Base-by-base conservation (phyloP, 306 rosid genomes). In the Cucurbita ficifolia region DNA sequence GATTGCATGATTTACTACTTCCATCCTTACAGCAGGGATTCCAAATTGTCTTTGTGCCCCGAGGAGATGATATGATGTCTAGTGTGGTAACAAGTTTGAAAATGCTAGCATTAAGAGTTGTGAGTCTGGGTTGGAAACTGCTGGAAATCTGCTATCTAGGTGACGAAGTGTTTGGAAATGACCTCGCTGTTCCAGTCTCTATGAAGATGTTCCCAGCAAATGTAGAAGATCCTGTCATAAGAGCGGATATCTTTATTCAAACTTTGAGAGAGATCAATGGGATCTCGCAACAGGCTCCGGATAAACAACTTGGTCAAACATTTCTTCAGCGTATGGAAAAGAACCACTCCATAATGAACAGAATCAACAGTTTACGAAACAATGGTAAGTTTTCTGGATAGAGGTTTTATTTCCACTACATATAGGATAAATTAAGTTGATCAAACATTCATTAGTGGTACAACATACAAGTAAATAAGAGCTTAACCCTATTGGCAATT, bases 181-280 rank as follows among this genome's bases (percentile, higher is more conserved):
- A 79, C 79, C 65, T 77, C 63, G 79, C 88, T 45, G 74, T 88
- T 79, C 92, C 87, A 10, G 82, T 86, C 80, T 88, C 88, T 57
- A 84, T 86, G 10, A 88, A 89, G 80, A 91, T 95, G 96, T 89
- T 95, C 73, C 99, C 99, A 55, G 96, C 96, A 75, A 88, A 84
- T 76, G 84, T 95, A 18, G 99, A 95, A 86, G 99, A 95, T 78
- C 91, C 95, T 49, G 78, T 73, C 80, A 87, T 95, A 74, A 87
- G 97, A 73, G 91, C 88, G 40, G 99, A 95, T 84, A 87, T 95
- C 51, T 80, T 95, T 82, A 87, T 89, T 81, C 92, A 89, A 81
- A 88, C 90, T 53, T 82, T 95, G 72, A 87, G 93, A 85, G 96
- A 91, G 82, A 87, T 95, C 75, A 85, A 87, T 81, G 90, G 88